Evolutionary conservation across 352 stramenopile genomes (phyloP).

Genomic region (Globisporangium orthogonon): DNA sequence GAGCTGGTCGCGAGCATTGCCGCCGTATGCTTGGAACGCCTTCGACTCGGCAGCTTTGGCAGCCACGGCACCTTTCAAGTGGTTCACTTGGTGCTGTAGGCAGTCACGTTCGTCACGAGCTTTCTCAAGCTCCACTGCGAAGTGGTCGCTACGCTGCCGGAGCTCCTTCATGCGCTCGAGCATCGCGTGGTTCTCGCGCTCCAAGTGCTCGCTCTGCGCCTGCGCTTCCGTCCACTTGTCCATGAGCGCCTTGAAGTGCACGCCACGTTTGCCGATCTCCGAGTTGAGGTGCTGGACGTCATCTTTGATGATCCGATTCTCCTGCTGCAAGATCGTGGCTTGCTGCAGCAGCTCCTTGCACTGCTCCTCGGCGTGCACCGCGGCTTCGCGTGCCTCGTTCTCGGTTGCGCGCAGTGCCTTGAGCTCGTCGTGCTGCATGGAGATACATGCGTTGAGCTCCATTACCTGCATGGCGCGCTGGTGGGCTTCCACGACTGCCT

Average conservation of each 20-base stretch:
- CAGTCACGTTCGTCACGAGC: conserved; percentile 48
- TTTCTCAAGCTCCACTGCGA: conserved; percentile 33
- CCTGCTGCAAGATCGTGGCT: conserved; percentile 38
- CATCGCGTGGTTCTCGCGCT: conserved; percentile 41
- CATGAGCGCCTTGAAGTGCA: conserved; percentile 59
- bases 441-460: conserved; percentile 66
- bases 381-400: conserved; percentile 27
- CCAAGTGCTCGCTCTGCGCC: conserved; percentile 47
- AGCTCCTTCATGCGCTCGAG: conserved; percentile 51
- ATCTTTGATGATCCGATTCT: conserved; percentile 47
- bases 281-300: conserved; percentile 39
- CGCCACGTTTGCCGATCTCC: conserved; percentile 52
- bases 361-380: conserved; percentile 34
- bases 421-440: conserved; percentile 74
- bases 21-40: conserved; percentile 64
- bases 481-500: conserved; percentile 45
- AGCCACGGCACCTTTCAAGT: conserved; percentile 63
- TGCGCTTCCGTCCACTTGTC: conserved; percentile 70
- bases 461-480: conserved; percentile 53
- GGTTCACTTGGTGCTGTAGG: conserved; percentile 62
- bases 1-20: conserved; percentile 52
- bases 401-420: conserved; percentile 35
- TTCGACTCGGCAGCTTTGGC: conserved; percentile 66
- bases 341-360: conserved; percentile 41
- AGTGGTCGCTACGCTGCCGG: conserved; percentile 26